Conservation (phyloP, 805 yeast species). For the Saturnispora kantuleensis region DNA sequence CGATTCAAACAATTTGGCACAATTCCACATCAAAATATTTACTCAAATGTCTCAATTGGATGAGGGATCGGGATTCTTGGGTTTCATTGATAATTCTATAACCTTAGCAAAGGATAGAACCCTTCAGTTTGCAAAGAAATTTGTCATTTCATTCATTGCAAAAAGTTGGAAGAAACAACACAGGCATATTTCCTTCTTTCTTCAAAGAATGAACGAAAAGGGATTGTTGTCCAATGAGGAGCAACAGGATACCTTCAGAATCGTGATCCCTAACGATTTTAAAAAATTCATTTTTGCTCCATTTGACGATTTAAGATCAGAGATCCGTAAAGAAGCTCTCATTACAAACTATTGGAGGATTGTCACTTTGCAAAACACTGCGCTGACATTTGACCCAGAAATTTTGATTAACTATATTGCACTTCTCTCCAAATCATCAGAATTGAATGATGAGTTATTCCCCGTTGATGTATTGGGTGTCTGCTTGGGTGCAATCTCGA, state of each 20-base stretch:
- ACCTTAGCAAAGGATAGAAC: constrained; percentile 36
- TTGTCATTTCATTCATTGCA: constrained; percentile 40
- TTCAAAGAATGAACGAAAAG: constrained; percentile 28
- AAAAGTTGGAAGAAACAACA: constrained; percentile 30
- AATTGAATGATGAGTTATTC: constrained; percentile 19
- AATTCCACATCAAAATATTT: constrained; percentile 35
- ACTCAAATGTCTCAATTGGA: constrained; percentile 29
- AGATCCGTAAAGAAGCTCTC: constrained; percentile 10
- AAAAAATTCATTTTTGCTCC: constrained; percentile 22
- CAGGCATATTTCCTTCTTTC: constrained; percentile 33
- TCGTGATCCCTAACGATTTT: constrained; percentile 27
- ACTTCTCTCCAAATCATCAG: constrained; percentile 5
- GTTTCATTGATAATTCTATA: constrained; percentile 38
- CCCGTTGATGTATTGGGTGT: constrained; percentile 34
- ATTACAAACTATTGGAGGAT: constrained; percentile 45
- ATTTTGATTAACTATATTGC: constrained; percentile 17
- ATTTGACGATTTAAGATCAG: constrained; percentile 13
- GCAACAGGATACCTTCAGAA: constrained; percentile 10
- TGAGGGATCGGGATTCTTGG: constrained; percentile 30
- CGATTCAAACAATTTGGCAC: constrained; percentile 32
- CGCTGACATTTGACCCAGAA: constrained; percentile 21
- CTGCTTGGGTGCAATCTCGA: constrained; percentile 28
- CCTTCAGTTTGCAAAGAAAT: constrained; percentile 34
- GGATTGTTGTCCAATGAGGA: constrained; percentile 12
- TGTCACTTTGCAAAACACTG: constrained; percentile 30